Evolutionary conservation across 2,329 filamentous ascomycete species (phyloP), one percentile per base, ranked within the genome.

Genomic region (Aspergillus neotritici): DNA sequence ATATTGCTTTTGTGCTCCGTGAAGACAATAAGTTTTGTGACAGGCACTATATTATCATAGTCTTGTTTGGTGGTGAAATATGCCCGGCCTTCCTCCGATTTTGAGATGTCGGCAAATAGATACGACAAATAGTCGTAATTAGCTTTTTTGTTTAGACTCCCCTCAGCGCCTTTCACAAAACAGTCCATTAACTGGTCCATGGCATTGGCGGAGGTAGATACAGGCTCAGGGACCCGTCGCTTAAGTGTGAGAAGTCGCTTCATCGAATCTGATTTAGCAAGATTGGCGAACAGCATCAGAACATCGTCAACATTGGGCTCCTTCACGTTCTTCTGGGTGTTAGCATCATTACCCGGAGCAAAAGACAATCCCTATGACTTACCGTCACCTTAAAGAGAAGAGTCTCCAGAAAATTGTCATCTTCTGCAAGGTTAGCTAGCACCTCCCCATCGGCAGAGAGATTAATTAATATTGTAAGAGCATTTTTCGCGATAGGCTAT

Each of bases 61-160:
- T 78, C 69, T 62, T 94, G 86, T 41, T 79, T 74, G 11, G 75
- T 77, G 4, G 87, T 75, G 53, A 95, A 86, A 69, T 93, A 87
- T 39, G 79, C 74, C 25, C 87, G 78, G 14, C 89, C 80, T 52
- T 86, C 78, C 30, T 80, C 74, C 57, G 90, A 83, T 67, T 89
- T 94, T 38, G 89, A 84, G 8, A 98, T 75, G 64, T 98, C 91
- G 32, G 93, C 91, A 63, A 98, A 94, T 43, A 96, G 75, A 62
- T 97, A 98, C 33, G 89, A 82, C 16, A 98, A 78, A 67, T 97
- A 96, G 70, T 98, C 89, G 65, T 82, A 97, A 67, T 91, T 79
- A 47, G 89, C 89, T 17, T 84, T 65, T 60, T 86, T 84, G 74
- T 97, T 97, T 67, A 93, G 89, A 8, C 76, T 74, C 16, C 85